These are phyloP conservation scores for Rhodosporidiobolus sp. DNA, from an alignment of 768 basidiomycete genomes.

Conservation along the genomic window DNA sequence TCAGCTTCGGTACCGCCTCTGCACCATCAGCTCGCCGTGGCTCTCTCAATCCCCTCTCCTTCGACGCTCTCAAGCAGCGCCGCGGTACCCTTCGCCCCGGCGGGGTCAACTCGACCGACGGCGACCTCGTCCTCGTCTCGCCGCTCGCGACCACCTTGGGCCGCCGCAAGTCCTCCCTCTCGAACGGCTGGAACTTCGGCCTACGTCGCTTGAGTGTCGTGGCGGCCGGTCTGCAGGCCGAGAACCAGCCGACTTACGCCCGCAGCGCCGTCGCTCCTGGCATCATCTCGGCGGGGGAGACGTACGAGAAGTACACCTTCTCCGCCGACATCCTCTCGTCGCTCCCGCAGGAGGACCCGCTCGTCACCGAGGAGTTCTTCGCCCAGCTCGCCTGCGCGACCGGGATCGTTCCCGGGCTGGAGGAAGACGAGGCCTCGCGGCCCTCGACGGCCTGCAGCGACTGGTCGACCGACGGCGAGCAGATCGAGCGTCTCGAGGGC, in stretches of 20 bases:
- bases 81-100: slow-evolving; percentile 24
- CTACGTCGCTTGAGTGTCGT: slow-evolving; percentile 14
- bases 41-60: not conserved
- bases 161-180: slow-evolving; percentile 31
- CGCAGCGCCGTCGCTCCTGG: slow-evolving; percentile 3
- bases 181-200: slow-evolving; percentile 29
- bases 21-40: not conserved
- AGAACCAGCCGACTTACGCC: not conserved
- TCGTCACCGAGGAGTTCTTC: slow-evolving; percentile 14
- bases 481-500: slow-evolving; percentile 23
- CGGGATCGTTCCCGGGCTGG: not conserved
- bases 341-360: slow-evolving; percentile 14
- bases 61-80: slow-evolving; percentile 29
- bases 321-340: slow-evolving; percentile 15
- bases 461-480: slow-evolving; percentile 21
- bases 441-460: slow-evolving; percentile 23
- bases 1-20: slow-evolving; percentile 12
- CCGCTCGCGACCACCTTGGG: slow-evolving; percentile 16
- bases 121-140: slow-evolving; percentile 39
- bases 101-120: not conserved
- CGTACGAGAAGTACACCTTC: slow-evolving; percentile 26
- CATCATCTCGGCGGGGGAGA: slow-evolving; percentile 11
- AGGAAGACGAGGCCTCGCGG: not conserved
- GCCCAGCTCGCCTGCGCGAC: not conserved
- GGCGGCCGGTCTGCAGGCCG: not conserved